phyloP scores from a whole-genome alignment of 2,329 filamentous ascomycete genomes.

The Zymoseptoria brevis region DNA sequence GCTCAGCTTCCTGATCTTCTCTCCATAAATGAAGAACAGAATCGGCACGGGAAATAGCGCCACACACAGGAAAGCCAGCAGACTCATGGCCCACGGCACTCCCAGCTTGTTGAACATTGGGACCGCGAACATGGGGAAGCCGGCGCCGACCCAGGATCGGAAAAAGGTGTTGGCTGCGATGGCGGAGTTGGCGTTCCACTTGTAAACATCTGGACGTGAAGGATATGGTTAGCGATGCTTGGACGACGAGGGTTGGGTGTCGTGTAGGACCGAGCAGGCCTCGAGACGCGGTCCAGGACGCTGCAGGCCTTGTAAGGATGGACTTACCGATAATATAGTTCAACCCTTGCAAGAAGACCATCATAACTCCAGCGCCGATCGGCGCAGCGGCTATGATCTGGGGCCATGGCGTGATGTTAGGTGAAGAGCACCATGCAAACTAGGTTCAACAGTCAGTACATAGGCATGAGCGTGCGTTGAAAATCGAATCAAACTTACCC shows the following conservation, averaged over 20 bases:
- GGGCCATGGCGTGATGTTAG: slow-evolving; percentile 32
- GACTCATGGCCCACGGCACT: slow-evolving; percentile 25
- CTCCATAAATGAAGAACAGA: slow-evolving; percentile 22
- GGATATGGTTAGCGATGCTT: no score
- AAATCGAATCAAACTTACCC: no score
- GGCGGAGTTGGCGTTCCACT: slow-evolving; percentile 31
- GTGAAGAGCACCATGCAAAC: slow-evolving; percentile 23
- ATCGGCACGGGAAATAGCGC: slow-evolving; percentile 22
- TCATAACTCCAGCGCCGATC: slow-evolving; percentile 31
- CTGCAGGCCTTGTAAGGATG: no score
- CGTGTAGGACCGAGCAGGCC: no score
- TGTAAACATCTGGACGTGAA: slow-evolving; percentile 45
- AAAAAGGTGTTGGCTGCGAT: slow-evolving; percentile 30
- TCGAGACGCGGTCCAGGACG: no score
- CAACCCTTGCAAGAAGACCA: slow-evolving; percentile 31
- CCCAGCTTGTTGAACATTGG: slow-evolving; percentile 31
- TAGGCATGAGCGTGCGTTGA: no score
- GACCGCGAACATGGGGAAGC: slow-evolving; percentile 27
- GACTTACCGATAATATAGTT: slow-evolving; percentile 32
- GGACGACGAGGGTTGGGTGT: no score
- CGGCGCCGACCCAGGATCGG: slow-evolving; percentile 27
- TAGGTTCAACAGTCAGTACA: neutral
- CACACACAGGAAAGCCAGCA: slow-evolving; percentile 27
- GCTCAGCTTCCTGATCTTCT: slow-evolving; percentile 17
- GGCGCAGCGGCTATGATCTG: slow-evolving; percentile 34